Evolutionary conservation across 495 filamentous ascomycete species (phyloP), one percentile per base, ranked within the genome.

Genomic region (Neurospora sp.): DNA sequence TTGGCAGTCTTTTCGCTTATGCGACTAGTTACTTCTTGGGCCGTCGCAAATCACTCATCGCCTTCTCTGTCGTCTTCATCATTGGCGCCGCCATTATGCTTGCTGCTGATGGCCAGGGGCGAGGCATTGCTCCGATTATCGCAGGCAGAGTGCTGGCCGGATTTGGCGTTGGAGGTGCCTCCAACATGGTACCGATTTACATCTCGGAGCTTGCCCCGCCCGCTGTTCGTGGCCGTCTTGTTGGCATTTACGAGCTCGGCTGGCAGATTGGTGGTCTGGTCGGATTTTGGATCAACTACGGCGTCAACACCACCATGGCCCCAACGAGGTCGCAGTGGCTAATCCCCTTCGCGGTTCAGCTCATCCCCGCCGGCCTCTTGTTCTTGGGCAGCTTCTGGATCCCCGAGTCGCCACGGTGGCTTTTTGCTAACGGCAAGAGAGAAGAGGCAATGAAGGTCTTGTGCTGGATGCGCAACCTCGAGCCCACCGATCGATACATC

Each of bases 211-310:
- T 88, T n/a, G 75, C 86, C 9, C 87, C 87, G 1, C 87, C 87
- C 0, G 85, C 87, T 22, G 81, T 89, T 71, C 80, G 87, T 40
- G 87, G 87, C 18, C 77, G 85, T 42, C 80, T 89, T 10, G 86
- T 88, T 69, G 89, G 90, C 75, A 83, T 93, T 37, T 93, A 91
- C 76, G 90, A 93, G 79, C 80, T 92, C 46, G 89, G 90, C 12
- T 92, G 90, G 88, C 91, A 93, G 79, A 84, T 91, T 75, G 91
- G 90, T 68, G 90, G 90, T 16, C 80, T 93, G 35, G 86, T 91
- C n/a, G 91, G 91, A 4, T 93, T 92, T 75, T 91, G 88, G 89
- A 90, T 91, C 76, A 91, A 91, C 75, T 86, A 87, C 73, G 87
- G 86, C 46, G 80, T 88, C 68, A 80, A 78, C 44, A 78, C 81